Percentiles rank a stretch among this genome's conserved stretches.
phyloP scores from a whole-genome alignment of 345 rosid genomes.

The Eucalyptus rudis region DNA sequence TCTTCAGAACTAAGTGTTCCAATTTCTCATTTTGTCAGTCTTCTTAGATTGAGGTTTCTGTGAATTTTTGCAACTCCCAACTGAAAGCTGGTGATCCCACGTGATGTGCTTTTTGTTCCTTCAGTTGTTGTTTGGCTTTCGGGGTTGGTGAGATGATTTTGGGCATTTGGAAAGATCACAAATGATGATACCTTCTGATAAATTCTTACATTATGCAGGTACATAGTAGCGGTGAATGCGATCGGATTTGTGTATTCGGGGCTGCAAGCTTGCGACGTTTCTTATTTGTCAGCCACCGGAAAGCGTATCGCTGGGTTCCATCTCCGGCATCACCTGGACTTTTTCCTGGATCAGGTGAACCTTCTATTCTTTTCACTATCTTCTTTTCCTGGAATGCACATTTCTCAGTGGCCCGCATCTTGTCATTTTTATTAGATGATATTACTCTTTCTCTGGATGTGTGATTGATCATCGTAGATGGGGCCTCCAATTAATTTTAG shows the following conservation, averaged over 20 bases:
- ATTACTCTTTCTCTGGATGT: background rate
- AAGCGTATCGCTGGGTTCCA: conserved; percentile 14
- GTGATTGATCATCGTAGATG: background rate
- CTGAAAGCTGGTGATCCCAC: background rate
- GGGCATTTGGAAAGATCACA: background rate
- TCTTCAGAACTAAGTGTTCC: background rate
- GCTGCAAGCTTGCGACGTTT: conserved; percentile 45
- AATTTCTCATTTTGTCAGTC: background rate
- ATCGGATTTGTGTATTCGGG: conserved; percentile 70
- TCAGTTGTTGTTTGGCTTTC: background rate
- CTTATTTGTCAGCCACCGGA: conserved; percentile 33
- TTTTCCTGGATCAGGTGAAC: conserved; percentile 67
- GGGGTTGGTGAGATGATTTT: background rate
- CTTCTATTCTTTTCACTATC: background rate
- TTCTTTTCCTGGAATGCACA: background rate
- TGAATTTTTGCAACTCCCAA: background rate
- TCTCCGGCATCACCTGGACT: conserved; percentile 53
- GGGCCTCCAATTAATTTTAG: background rate
- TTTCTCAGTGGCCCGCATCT: background rate
- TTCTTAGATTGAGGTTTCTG: background rate
- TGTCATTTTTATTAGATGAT: background rate
- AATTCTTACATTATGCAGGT: conserved; percentile 30
- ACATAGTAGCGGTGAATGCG: conserved; percentile 58
- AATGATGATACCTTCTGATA: background rate
- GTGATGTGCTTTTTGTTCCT: background rate